Base-by-base conservation (phyloP, 257 asterid species). In the Echium plantagineum region DNA sequence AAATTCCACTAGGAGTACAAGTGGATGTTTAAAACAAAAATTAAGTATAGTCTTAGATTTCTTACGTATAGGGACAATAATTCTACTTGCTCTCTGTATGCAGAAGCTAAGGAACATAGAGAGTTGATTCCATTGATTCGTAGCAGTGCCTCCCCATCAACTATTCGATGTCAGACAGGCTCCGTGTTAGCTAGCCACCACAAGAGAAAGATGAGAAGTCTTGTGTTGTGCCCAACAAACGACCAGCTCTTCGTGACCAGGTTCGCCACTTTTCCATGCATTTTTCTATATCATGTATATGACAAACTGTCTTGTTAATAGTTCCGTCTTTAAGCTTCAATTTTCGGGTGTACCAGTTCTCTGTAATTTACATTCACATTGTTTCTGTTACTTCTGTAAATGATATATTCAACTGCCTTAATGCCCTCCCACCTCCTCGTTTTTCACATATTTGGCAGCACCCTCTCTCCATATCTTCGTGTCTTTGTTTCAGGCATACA, bases 161-260 rank as follows among this genome's bases (percentile, higher is more conserved):
- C 26, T 56, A 67, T 80, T 56, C 71, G 69, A 21, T 77, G 77
- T 71, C 81, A 74, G 42, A 60, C 77, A n/a, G 47, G 70, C 26
- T 75, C 63, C 64, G 28, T 72, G 38, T 42, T 72, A 16, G 57
- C 78, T 35, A 80, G 85, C 74, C 79, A 77, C 21, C 85, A 80
- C 65, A 80, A 77, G 66, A 80, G 85, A 69, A 80, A 72, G 77
- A 58, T 80, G 73, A 77, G 83, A 77, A 77, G 80, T 62, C 77
- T 80, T 62, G 63, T 69, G 38, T 55, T 71, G 18, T 77, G 81
- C 61, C 85, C 83, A 1, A 63, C 81, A 52, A 80, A 74, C 54
- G 80, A 77, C 56, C 78, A 77, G 66, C 78, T 80, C 19, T 80
- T 80, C 73, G 80, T 69, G 22, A 80, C 83, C 58, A 75, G 81